Evolutionary conservation across 805 yeast genomes (phyloP), one percentile per base, ranked within the genome.

Genomic region (Nakazawaea pomicola): DNA sequence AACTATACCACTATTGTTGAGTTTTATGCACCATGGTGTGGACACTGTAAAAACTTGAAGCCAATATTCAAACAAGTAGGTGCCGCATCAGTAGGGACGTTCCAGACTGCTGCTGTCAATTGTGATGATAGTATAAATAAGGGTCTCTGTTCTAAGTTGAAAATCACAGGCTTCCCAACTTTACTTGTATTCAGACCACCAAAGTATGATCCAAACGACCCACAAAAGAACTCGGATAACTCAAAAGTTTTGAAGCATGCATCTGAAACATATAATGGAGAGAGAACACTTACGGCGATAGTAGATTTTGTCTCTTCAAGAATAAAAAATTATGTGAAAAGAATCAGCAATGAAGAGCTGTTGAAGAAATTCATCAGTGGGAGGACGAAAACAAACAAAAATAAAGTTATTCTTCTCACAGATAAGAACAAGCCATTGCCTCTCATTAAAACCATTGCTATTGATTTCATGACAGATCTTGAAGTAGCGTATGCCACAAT

Each of bases 11-110:
- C 95, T 1, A 63, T 89, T 15, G 89, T 88, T 17, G 89, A 89
- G 64, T 90, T 90, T 61, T 90, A 83, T 60, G 97, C 98, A 4
- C 96, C 97, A 29, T 90, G 98, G 98, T 91, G 99, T 67, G 96
- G 97, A 4, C 88, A 91, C 61, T 91, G 99, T 62, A 73, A 80
- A 52, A 72, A 78, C 43, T 65, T 91, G 38, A 75, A 78, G 44
- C 80, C 83, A 3, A 77, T 76, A 2, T 83, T 70, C 59, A 65
- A 68, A 36, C 80, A 80, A 54, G 76, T 81, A 11, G 95, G 85
- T 6, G 75, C 74, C 38, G 58, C 64, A 21, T 64, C 85, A 6
- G 72, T 74, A 21, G 76, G 74, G 6, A 61, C 75, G 37, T 74
- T 74, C 6, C 76, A 79, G 47, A 79, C 88, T 15, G 96, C 79